Evolutionary conservation across 2,329 filamentous ascomycete species (phyloP).

Genomic region (Hypoxylon sp.): DNA sequence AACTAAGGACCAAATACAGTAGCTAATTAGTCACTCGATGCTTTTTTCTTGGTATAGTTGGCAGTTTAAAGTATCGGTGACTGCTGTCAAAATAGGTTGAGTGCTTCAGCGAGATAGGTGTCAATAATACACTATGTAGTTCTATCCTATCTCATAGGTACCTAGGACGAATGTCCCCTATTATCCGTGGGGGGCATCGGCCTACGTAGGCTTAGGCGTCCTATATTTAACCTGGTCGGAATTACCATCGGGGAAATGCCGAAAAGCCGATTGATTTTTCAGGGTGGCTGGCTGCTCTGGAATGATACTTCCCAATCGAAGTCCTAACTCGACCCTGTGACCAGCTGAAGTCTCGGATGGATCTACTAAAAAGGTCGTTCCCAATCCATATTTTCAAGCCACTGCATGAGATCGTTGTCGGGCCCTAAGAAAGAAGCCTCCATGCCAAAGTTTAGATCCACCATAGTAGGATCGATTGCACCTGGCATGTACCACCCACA

Average conservation of each 20-base stretch:
- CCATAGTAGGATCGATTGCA: constrained; percentile 45
- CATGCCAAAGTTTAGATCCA: constrained; percentile 50
- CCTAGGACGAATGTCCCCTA: background rate
- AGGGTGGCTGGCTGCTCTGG: background rate
- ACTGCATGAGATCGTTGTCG: constrained; percentile 56
- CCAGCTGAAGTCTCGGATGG: background rate
- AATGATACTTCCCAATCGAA: background rate
- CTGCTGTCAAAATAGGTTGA: constrained; percentile 17
- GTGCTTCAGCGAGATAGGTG: background rate
- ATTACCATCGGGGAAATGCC: background rate
- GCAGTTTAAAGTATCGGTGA: background rate
- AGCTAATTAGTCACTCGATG: constrained; percentile 17
- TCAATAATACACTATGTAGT: constrained; percentile 24
- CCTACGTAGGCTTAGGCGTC: background rate
- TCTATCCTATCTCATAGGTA: background rate
- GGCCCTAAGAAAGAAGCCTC: constrained; percentile 53
- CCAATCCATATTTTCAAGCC: constrained; percentile 56
- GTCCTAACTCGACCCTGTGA: background rate
- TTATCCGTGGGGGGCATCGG: too few species aligned
- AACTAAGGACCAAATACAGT: constrained; percentile 15
- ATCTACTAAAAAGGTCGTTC: constrained; percentile 44
- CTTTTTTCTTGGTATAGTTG: constrained; percentile 19
- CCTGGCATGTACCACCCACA: constrained; percentile 45
- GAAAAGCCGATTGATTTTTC: background rate
- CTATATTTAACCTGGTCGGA: background rate